phyloP scores from a whole-genome alignment of 176 grass and related monocot species.

The Eragrostis curvula region DNA sequence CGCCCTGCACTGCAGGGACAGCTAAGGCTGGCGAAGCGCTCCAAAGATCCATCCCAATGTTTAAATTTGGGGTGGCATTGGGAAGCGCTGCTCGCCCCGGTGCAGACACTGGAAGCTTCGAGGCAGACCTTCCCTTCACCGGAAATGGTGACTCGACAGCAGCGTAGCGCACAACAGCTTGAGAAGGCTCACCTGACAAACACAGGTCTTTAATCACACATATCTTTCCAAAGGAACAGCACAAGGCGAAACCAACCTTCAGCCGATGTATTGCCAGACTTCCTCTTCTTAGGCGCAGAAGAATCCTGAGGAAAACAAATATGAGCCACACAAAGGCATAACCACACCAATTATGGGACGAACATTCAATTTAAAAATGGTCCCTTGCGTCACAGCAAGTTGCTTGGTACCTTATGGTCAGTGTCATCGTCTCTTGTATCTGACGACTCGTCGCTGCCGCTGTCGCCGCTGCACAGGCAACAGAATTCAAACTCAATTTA shows the following conservation, averaged over 20 bases:
- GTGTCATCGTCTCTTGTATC: conserved; percentile 75
- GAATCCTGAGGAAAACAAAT: conserved; percentile 63
- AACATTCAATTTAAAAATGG: conserved; percentile 45
- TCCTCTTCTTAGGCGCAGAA: conserved; percentile 76
- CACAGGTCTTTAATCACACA: conserved; percentile 7
- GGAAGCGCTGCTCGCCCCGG: conserved; percentile 75
- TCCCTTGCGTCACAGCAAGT: conserved; percentile 28
- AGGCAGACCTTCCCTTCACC: conserved; percentile 63
- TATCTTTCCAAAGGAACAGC: not conserved
- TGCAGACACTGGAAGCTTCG: conserved; percentile 95
- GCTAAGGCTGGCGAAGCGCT: conserved; percentile 62
- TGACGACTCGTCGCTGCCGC: conserved; percentile 76
- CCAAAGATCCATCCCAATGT: conserved; percentile 93
- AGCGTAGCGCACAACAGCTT: conserved; percentile 41
- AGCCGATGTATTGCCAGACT: conserved; percentile 58
- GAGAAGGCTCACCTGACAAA: conserved; percentile 68
- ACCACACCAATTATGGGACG: conserved; percentile 30
- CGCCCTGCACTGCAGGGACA: conserved; percentile 49
- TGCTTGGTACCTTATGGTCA: conserved; percentile 64
- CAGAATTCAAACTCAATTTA: conserved; percentile 39
- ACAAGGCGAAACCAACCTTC: conserved; percentile 51
- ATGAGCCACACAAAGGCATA: conserved; percentile 42
- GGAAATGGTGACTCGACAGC: conserved; percentile 51
- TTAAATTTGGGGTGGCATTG: conserved; percentile 66
- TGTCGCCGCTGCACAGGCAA: conserved; percentile 55